Evolutionary conservation across 495 filamentous ascomycete genomes (phyloP).

Genomic region (Haplographium delicatum): DNA sequence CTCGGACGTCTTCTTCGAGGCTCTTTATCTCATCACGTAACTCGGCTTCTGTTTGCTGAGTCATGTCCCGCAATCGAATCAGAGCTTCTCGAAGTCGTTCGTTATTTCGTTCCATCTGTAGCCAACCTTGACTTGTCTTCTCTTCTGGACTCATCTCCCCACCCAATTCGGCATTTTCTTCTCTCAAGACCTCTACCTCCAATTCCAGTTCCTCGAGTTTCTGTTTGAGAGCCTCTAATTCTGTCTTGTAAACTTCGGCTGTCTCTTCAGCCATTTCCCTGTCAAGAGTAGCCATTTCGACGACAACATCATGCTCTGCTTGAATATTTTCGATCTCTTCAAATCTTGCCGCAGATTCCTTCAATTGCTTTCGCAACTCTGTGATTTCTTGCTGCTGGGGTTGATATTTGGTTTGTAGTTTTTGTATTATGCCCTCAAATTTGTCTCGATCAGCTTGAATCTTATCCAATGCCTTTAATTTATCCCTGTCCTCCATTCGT

Average conservation of each 20-base stretch:
- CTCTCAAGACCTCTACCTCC: constrained; percentile 79
- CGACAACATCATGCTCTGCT: constrained; percentile 72
- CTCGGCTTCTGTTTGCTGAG: constrained; percentile 78
- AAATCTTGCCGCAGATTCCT: constrained; percentile 63
- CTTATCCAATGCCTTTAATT: constrained; percentile 71
- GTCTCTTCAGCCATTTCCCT: constrained; percentile 96
- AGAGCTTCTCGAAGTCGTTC: constrained; percentile 85
- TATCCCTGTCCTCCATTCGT: constrained; percentile 79
- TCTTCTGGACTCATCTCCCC: constrained; percentile 87
- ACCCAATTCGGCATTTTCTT: constrained; percentile 79
- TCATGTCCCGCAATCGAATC: constrained; percentile 76
- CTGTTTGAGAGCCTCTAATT: constrained; percentile 69
- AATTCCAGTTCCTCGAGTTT: constrained; percentile 80
- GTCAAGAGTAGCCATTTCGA: constrained; percentile 87
- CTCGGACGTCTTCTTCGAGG: constrained; percentile 71
- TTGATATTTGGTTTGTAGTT: constrained; percentile 84
- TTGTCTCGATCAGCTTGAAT: constrained; percentile 76
- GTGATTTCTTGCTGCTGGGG: constrained; percentile 76
- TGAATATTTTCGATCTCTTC: constrained; percentile 65
- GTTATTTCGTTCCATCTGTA: constrained; percentile 87
- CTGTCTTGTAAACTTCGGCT: constrained; percentile 71
- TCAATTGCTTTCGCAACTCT: constrained; percentile 69
- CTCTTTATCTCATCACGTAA: constrained; percentile 69
- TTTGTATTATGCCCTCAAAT: constrained; percentile 85
- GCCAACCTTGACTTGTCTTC: constrained; percentile 75